phyloP scores from a whole-genome alignment of 1,139 yeast species.

The Yamadazyma oceani region DNA sequence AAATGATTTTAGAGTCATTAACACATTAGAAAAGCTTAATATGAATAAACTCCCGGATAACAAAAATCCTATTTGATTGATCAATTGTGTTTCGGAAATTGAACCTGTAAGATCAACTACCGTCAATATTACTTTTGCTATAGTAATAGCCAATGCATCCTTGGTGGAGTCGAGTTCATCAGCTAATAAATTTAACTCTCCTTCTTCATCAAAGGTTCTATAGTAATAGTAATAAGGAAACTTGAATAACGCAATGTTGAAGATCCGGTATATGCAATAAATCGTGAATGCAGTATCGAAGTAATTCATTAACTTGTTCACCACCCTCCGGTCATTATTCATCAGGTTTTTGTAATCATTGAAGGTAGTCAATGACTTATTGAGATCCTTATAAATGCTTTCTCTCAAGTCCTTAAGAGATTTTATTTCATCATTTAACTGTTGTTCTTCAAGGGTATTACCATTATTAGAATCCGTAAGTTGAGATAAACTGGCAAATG shows the following conservation, averaged over 20 bases:
- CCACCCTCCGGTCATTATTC: conserved; percentile 1
- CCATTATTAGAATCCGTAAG: conserved; percentile 1
- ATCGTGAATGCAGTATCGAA: conserved; percentile 43
- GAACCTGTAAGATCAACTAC: conserved; percentile 22
- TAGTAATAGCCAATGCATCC: conserved; percentile 67
- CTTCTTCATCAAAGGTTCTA: conserved; percentile 10
- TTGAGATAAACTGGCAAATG: conserved; percentile 37
- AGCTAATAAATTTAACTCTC: conserved; percentile 2
- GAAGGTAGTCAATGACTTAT: conserved; percentile 20
- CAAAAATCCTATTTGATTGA: conserved; percentile 63
- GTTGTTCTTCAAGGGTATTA: conserved; percentile 26
- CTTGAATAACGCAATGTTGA: conserved; percentile 45
- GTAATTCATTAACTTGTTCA: conserved; percentile 8
- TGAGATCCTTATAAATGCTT: conserved; percentile 32
- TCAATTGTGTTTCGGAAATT: conserved; percentile 50
- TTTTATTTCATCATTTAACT: conserved; percentile 37
- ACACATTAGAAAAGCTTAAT: conserved; percentile 66
- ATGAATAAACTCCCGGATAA: conserved; percentile 66
- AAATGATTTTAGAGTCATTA: conserved; percentile 49
- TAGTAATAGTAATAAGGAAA: conserved; percentile 29
- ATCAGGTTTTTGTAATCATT: conserved; percentile 11
- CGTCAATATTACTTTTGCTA: conserved; percentile 47
- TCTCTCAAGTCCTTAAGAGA: conserved; percentile 29
- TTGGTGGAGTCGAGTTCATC: conserved; percentile 20
- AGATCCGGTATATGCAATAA: conserved; percentile 65